phyloP scores from a whole-genome alignment of 176 grass and related monocot genomes.

The Zoysia pacifica region DNA sequence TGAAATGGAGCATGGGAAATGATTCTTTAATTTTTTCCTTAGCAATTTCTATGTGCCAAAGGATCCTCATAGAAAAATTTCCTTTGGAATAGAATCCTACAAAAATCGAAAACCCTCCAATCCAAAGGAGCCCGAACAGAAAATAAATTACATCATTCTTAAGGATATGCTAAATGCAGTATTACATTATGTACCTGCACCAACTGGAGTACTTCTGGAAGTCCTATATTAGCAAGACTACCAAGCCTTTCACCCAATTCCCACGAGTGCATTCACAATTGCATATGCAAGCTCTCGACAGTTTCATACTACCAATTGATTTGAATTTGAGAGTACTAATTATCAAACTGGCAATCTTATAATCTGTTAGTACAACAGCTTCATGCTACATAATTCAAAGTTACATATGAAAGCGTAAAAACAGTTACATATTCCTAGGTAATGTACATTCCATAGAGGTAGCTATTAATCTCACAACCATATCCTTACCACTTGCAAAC shows the following conservation, averaged over 20 bases:
- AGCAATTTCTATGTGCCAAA: too few species aligned
- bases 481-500: conserved; percentile 27
- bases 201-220: too few species aligned
- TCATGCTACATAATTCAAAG: neutral
- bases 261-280: neutral
- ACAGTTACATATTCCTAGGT: neutral
- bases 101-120: too few species aligned
- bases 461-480: conserved; percentile 11
- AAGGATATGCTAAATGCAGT: neutral
- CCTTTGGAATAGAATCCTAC: too few species aligned
- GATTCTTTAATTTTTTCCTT: too few species aligned
- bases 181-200: too few species aligned
- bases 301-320: neutral
- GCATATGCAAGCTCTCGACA: neutral
- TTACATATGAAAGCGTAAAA: neutral
- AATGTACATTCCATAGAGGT: conserved; percentile 3
- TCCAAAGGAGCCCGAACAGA: too few species aligned
- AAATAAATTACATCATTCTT: neutral
- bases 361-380: neutral
- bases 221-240: neutral
- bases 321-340: neutral
- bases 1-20: too few species aligned
- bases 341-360: conserved; percentile 15
- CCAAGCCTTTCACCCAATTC: neutral
- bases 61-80: too few species aligned